Evolutionary conservation across 805 yeast genomes (phyloP).

Genomic region (Saccharomycopsis guyanensis): DNA sequence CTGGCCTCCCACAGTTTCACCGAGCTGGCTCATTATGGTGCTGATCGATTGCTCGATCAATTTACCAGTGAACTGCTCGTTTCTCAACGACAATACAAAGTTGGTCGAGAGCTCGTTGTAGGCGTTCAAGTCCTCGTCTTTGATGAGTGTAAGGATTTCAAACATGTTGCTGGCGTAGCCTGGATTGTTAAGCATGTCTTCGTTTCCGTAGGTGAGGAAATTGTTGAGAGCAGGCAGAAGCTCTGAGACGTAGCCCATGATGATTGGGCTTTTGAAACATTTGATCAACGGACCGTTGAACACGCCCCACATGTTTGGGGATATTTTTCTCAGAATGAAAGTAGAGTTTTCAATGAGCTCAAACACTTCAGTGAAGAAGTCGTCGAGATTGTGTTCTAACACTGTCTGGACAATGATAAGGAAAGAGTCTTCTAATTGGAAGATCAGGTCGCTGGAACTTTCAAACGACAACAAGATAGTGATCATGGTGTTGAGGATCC

Average conservation of each 20-base stretch:
- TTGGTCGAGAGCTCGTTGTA: constrained; percentile 15
- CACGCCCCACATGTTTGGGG: constrained; percentile 70
- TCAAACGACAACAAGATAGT: constrained; percentile 80
- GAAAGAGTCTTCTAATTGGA: constrained; percentile 56
- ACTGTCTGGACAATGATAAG: constrained; percentile 65
- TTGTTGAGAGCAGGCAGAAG: constrained; percentile 66
- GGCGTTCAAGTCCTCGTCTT: constrained; percentile 23
- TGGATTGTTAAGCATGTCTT: constrained; percentile 23
- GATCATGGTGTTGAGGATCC: constrained; percentile 72
- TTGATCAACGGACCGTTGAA: constrained; percentile 33
- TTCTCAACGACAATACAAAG: constrained; percentile 12
- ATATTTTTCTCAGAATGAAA: constrained; percentile 48
- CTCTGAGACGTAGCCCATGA: constrained; percentile 68
- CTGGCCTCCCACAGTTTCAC: neutral
- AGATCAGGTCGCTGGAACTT: constrained; percentile 61
- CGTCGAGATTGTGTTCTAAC: constrained; percentile 56
- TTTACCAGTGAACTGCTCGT: neutral
- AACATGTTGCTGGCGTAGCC: constrained; percentile 22
- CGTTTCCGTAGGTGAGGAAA: constrained; percentile 53
- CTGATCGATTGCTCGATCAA: constrained; percentile 18
- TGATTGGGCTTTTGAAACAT: constrained; percentile 38
- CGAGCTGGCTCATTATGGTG: neutral
- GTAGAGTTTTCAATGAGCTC: constrained; percentile 69
- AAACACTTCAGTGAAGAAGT: constrained; percentile 68
- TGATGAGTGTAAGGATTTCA: constrained; percentile 24